phyloP scores from a whole-genome alignment of 2,329 filamentous ascomycete species.

The Phaeomoniella chlamydospora region DNA sequence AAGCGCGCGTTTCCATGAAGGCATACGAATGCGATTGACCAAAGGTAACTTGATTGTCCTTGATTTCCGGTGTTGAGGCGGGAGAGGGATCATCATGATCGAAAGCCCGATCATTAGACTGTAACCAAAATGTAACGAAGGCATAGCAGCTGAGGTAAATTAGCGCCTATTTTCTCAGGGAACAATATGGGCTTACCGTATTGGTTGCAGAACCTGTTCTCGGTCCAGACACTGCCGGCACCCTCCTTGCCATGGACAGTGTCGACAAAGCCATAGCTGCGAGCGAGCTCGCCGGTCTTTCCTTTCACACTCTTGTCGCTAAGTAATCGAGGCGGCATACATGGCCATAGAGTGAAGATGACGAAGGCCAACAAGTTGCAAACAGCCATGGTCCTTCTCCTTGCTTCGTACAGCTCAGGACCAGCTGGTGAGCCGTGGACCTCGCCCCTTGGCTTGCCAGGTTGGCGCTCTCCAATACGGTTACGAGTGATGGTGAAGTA shows the following conservation, averaged over 20 bases:
- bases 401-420: conserved; percentile 38
- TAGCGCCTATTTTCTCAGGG: conserved; percentile 1
- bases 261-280: conserved; percentile 45
- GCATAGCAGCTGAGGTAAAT: conserved; percentile 55
- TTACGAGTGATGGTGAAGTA: conserved; percentile 54
- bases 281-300: conserved; percentile 40
- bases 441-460: conserved; percentile 20
- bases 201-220: conserved; percentile 62
- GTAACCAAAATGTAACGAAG: conserved; percentile 62
- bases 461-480: conserved; percentile 25
- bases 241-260: conserved; percentile 43
- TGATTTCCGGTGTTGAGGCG: conserved; percentile 35
- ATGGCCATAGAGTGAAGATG: conserved; percentile 44
- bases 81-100: conserved; percentile 49
- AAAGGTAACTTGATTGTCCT: conserved; percentile 17
- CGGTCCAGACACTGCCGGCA: conserved; percentile 56
- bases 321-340: conserved; percentile 44
- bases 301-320: conserved; percentile 40
- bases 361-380: conserved; percentile 47
- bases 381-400: conserved; percentile 40
- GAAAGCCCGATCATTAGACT: conserved; percentile 59
- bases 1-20: conserved; percentile 34
- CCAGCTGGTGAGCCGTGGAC: conserved; percentile 29
- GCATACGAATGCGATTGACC: conserved; percentile 22
- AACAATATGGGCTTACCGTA: conserved; percentile 53